These are phyloP conservation scores for Magnusiomyces suaveolens DNA, from an alignment of 1,139 yeast genomes.

Conservation along the genomic window DNA sequence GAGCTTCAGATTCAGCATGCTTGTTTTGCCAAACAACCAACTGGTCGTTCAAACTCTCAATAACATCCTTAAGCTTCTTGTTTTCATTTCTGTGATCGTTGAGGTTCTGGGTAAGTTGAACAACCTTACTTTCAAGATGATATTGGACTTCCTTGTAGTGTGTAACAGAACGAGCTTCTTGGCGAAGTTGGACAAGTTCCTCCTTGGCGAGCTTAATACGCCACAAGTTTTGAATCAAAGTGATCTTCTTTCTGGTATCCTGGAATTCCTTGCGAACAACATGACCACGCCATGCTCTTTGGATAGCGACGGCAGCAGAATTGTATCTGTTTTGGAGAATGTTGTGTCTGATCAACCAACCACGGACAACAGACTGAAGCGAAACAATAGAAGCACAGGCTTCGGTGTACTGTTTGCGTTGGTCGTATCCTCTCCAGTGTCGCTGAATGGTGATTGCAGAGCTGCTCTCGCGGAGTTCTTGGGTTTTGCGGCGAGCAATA, in stretches of 20 bases:
- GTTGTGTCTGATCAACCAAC: slow-evolving; percentile 47
- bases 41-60: slow-evolving; percentile 40
- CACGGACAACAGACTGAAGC: slow-evolving; percentile 64
- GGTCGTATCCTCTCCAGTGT: slow-evolving; percentile 52
- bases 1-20: slow-evolving; percentile 26
- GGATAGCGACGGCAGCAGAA: slow-evolving; percentile 61
- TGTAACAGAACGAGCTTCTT: slow-evolving; percentile 84
- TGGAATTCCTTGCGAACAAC: slow-evolving; percentile 41
- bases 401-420: slow-evolving; percentile 39
- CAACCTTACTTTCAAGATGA: slow-evolving; percentile 88
- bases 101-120: slow-evolving; percentile 79
- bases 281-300: slow-evolving; percentile 55
- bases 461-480: slow-evolving; percentile 46
- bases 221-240: slow-evolving; percentile 65
- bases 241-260: slow-evolving; percentile 43
- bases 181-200: slow-evolving; percentile 54
- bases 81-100: slow-evolving; percentile 73
- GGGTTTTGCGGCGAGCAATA: slow-evolving; percentile 49
- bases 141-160: slow-evolving; percentile 87
- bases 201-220: slow-evolving; percentile 67
- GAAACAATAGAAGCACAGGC: slow-evolving; percentile 45
- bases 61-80: slow-evolving; percentile 55
- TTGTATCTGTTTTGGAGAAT: slow-evolving; percentile 42
- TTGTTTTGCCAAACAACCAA: slow-evolving; percentile 29
- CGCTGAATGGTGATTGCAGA: slow-evolving; percentile 74